These are phyloP conservation scores for Boehmeria nivea DNA, from an alignment of 306 rosid species.

Conservation along the genomic window DNA sequence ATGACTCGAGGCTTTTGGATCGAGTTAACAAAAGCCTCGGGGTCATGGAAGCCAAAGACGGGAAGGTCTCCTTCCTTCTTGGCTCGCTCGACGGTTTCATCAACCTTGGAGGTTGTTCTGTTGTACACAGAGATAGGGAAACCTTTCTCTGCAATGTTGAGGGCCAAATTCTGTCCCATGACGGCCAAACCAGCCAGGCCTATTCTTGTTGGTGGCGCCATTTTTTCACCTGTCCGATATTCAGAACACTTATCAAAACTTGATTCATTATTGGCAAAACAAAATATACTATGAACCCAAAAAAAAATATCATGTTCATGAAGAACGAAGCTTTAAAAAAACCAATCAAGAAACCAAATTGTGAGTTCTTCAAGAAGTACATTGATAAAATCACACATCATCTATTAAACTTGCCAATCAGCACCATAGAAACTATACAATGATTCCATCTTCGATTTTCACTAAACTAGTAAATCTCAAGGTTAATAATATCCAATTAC, in stretches of 20 bases:
- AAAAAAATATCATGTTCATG: not conserved
- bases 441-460: no score
- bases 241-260: constrained; percentile 15
- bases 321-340: not conserved
- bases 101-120: constrained; percentile 86
- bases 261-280: not conserved
- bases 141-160: constrained; percentile 92
- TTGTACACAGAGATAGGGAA: constrained; percentile 88
- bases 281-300: not conserved
- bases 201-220: constrained; percentile 72
- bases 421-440: no score
- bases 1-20: constrained; percentile 80
- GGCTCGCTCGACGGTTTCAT: constrained; percentile 83
- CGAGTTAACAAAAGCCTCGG: constrained; percentile 75
- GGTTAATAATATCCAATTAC: no score
- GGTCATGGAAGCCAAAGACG: constrained; percentile 80
- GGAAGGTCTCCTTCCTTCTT: constrained; percentile 80
- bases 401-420: no score
- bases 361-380: no score
- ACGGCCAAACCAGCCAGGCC: constrained; percentile 93
- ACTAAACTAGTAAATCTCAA: no score
- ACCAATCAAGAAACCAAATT: not conserved
- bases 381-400: no score
- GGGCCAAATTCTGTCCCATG: constrained; percentile 93
- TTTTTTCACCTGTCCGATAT: constrained; percentile 43